Evolutionary conservation across 345 rosid species (phyloP).

Genomic region (Gossypium australe): DNA sequence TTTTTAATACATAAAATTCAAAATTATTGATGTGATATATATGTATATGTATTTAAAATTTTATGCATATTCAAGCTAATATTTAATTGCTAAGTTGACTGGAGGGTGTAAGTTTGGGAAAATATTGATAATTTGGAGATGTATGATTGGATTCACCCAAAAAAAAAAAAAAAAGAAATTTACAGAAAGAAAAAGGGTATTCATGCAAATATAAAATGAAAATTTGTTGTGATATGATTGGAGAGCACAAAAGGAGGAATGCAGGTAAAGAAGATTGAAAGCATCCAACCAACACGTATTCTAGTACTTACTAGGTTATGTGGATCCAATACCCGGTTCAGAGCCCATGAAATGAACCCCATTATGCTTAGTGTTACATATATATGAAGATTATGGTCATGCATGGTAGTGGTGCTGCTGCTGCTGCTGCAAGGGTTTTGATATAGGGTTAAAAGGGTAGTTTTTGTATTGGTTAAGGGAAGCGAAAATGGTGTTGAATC

Average conservation of each 20-base stretch:
- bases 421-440: neutral
- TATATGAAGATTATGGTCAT: neutral
- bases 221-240: neutral
- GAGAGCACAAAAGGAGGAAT: neutral
- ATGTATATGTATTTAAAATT: no score
- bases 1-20: no score
- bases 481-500: conserved; percentile 3
- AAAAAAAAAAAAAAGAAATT: no score
- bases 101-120: no score
- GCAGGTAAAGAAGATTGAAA: neutral
- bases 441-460: neutral
- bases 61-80: no score
- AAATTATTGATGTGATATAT: no score
- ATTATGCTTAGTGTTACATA: neutral
- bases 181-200: no score
- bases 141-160: no score
- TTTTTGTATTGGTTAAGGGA: neutral
- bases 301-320: neutral
- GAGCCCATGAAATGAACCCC: neutral
- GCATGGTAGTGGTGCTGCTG: neutral
- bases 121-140: no score
- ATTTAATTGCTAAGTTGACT: no score
- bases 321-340: neutral
- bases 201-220: no score
- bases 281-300: neutral